These are phyloP conservation scores for Claviceps paspali DNA, from an alignment of 2,329 filamentous ascomycete genomes.

Conservation along the genomic window DNA sequence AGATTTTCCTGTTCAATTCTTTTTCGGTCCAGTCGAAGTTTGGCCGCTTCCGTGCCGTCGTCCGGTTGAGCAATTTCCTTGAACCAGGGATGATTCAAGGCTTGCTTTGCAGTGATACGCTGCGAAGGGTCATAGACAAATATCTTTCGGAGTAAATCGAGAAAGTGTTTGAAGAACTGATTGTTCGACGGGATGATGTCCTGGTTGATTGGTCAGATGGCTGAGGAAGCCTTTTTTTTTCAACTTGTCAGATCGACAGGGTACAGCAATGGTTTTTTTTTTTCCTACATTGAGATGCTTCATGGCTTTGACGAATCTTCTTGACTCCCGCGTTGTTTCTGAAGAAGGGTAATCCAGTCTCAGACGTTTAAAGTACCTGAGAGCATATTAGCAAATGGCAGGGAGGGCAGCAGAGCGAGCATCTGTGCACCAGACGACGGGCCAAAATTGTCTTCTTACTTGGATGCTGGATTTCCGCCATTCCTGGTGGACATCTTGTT, in stretches of 20 bases:
- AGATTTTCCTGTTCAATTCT: constrained; percentile 4
- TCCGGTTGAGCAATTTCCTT: constrained; percentile 41
- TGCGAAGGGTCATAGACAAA: constrained; percentile 45
- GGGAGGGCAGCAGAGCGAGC: no score
- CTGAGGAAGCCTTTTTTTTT: no score
- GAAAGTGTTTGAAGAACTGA: constrained; percentile 37
- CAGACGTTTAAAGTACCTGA: constrained; percentile 50
- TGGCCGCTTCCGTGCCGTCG: constrained; percentile 44
- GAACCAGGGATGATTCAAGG: constrained; percentile 46
- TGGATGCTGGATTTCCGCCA: constrained; percentile 45
- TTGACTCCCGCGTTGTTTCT: constrained; percentile 49
- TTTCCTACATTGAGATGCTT: constrained; percentile 44
- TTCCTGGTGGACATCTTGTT: constrained; percentile 39
- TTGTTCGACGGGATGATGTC: constrained; percentile 41
- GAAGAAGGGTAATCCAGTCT: constrained; percentile 49
- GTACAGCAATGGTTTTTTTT: no score
- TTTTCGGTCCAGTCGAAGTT: constrained; percentile 24
- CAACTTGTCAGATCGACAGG: no score
- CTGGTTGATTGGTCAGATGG: not conserved
- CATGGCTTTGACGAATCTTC: constrained; percentile 58
- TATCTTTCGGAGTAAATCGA: constrained; percentile 43
- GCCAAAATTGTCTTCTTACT: constrained; percentile 28
- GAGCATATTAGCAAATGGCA: not conserved
- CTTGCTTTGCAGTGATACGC: constrained; percentile 44
- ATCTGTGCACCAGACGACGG: no score